Evolutionary conservation across 352 stramenopile genomes (phyloP).

Genomic region (Pythium plurisporium): DNA sequence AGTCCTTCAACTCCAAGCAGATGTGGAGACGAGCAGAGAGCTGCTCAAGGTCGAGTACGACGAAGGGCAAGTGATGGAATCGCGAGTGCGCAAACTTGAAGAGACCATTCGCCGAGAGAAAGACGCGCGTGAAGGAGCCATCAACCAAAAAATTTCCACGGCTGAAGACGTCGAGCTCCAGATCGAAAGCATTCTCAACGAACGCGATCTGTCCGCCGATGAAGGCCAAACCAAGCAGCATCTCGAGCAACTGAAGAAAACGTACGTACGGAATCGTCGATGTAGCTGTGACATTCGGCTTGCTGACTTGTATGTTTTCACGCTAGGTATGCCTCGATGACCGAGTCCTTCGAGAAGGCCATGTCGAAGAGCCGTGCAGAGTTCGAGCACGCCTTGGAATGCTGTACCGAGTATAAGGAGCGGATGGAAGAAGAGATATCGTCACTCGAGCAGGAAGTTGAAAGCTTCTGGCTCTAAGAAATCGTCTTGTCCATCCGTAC

Average conservation of each 20-base stretch:
- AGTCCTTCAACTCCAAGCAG: constrained; percentile 42
- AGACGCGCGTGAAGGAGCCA: constrained; percentile 34
- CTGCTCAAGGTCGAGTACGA: constrained; percentile 48
- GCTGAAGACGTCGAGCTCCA: constrained; percentile 70
- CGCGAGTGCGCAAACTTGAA: constrained; percentile 48
- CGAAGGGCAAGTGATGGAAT: constrained; percentile 42
- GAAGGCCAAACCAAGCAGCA: constrained; percentile 36
- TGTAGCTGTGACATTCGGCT: not conserved
- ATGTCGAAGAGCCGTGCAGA: constrained; percentile 59
- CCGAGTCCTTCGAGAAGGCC: constrained; percentile 39
- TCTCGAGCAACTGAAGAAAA: constrained; percentile 45
- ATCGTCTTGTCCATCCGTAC: not conserved
- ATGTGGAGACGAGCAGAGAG: constrained; percentile 53
- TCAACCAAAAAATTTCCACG: constrained; percentile 40
- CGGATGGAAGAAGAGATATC: constrained; percentile 52
- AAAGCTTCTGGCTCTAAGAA: constrained; percentile 37
- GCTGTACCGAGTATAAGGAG: constrained; percentile 66
- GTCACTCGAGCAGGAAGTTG: constrained; percentile 54
- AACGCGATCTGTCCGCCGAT: constrained; percentile 43
- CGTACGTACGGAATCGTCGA: constrained; percentile 28
- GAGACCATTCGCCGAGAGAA: constrained; percentile 52
- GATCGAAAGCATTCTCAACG: constrained; percentile 65
- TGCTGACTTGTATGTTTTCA: constrained; percentile 6
- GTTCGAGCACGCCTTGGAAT: constrained; percentile 54
- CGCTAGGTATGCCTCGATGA: constrained; percentile 43